Conservation (phyloP, 805 yeast genomes). For the Vanderwaltozyma polyspora region DNA sequence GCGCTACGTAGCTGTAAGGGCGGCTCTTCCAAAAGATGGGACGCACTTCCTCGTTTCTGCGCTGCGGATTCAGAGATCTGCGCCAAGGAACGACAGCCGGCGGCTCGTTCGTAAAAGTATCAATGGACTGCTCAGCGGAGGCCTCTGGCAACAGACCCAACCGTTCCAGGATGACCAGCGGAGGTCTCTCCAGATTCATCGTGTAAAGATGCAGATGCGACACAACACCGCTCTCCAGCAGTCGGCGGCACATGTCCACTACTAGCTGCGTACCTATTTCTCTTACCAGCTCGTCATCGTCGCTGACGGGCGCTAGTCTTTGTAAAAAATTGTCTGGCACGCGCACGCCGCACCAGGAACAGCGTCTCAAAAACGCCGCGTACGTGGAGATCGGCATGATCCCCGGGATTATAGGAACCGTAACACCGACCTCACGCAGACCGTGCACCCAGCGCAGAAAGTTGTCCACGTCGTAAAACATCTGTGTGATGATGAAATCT, state of each 20-base stretch:
- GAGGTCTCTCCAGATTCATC: slow-evolving; percentile 90
- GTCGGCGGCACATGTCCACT: slow-evolving; percentile 67
- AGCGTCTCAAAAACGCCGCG: slow-evolving; percentile 84
- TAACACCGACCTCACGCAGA: slow-evolving; percentile 61
- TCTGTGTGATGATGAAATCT: slow-evolving; percentile 85
- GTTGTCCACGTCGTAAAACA: slow-evolving; percentile 88
- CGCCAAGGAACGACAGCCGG: slow-evolving; percentile 63
- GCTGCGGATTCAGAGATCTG: slow-evolving; percentile 69
- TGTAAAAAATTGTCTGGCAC: slow-evolving; percentile 67
- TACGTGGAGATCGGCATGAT: slow-evolving; percentile 98
- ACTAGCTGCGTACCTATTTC: slow-evolving; percentile 74
- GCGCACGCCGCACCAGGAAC: slow-evolving; percentile 81
- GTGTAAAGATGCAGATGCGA: slow-evolving; percentile 92
- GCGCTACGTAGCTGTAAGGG: slow-evolving; percentile 75
- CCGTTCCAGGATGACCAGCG: slow-evolving; percentile 74
- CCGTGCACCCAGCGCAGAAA: slow-evolving; percentile 73
- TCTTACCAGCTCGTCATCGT: slow-evolving; percentile 82
- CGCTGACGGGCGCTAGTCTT: slow-evolving; percentile 69
- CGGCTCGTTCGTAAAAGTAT: background rate
- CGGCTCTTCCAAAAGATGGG: slow-evolving; percentile 96
- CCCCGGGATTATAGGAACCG: slow-evolving; percentile 89
- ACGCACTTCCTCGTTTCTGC: slow-evolving; percentile 72
- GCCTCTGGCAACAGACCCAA: slow-evolving; percentile 41
- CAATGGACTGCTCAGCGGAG: slow-evolving; percentile 21
- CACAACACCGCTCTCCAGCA: slow-evolving; percentile 60